Evolutionary conservation across 441 rosid species (phyloP).

Genomic region (Aquilaria agallochum): DNA sequence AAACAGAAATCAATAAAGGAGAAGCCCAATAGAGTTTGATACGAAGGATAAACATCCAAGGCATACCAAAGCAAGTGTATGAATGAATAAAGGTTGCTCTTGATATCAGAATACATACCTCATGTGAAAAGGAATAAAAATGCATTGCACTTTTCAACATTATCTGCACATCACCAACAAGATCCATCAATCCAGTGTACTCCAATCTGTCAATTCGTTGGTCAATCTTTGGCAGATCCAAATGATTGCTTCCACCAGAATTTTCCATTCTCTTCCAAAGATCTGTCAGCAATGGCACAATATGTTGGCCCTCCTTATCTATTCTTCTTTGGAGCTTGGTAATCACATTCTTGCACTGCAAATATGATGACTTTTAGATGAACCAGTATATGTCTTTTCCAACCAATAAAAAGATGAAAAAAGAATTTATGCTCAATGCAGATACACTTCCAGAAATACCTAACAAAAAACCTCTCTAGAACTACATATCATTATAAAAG

Average conservation of each 20-base stretch:
- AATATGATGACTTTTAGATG: slow-evolving; percentile 15
- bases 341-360: slow-evolving; percentile 89
- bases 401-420: slow-evolving; percentile 1
- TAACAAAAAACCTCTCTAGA: too few species aligned
- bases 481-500: too few species aligned
- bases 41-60: slow-evolving; percentile 7
- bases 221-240: slow-evolving; percentile 92
- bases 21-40: background rate
- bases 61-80: slow-evolving; percentile 1
- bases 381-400: slow-evolving; percentile 1
- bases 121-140: slow-evolving; percentile 79
- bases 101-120: slow-evolving; percentile 44
- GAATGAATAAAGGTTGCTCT: background rate
- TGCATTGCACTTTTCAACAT: slow-evolving; percentile 94
- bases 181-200: slow-evolving; percentile 81
- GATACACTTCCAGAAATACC: too few species aligned
- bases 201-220: slow-evolving; percentile 79
- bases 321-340: slow-evolving; percentile 92
- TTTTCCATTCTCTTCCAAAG: slow-evolving; percentile 88
- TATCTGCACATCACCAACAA: slow-evolving; percentile 82
- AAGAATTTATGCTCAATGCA: background rate
- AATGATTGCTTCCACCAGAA: slow-evolving; percentile 59
- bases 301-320: slow-evolving; percentile 92
- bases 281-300: slow-evolving; percentile 87
- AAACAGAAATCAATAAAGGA: background rate